Percentiles rank a stretch among this genome's conserved stretches.
These are phyloP conservation scores for Trichoderma gracile DNA, from an alignment of 2,329 filamentous ascomycete genomes.

Conservation along the genomic window DNA sequence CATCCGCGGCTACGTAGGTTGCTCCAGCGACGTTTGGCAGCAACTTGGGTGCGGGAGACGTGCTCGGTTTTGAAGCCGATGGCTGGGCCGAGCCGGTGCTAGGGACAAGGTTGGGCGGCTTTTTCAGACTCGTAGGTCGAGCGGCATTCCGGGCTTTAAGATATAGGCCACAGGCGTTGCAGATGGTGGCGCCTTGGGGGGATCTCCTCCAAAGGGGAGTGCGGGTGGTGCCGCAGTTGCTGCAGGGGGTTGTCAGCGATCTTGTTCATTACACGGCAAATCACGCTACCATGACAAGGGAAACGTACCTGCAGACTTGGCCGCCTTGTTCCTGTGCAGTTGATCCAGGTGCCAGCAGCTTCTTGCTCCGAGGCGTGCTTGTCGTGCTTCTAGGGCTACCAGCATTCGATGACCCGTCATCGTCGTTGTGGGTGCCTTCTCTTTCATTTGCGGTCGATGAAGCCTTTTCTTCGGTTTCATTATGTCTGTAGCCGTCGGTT, in stretches of 20 bases:
- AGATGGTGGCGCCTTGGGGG: constrained; percentile 90
- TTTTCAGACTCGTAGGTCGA: constrained; percentile 86
- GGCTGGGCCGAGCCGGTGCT: constrained; percentile 46
- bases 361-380: constrained; percentile 27
- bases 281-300: background rate
- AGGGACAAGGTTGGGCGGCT: constrained; percentile 58
- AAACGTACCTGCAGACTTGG: constrained; percentile 69
- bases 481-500: constrained; percentile 30
- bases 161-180: constrained; percentile 96
- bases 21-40: constrained; percentile 51
- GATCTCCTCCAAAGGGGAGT: constrained; percentile 95
- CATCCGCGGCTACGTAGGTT: constrained; percentile 76
- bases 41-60: constrained; percentile 44
- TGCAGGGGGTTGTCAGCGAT: constrained; percentile 42
- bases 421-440: constrained; percentile 33
- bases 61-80: constrained; percentile 41
- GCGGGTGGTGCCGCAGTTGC: constrained; percentile 91
- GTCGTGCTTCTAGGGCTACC: constrained; percentile 35
- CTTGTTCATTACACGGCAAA: background rate
- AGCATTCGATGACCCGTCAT: constrained; percentile 31
- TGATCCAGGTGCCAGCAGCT: constrained; percentile 18
- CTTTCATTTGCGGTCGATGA: constrained; percentile 35
- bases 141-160: constrained; percentile 89
- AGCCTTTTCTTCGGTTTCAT: constrained; percentile 31
- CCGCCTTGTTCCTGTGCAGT: constrained; percentile 48